These are phyloP conservation scores for Aspergillus oerlinghausenensis DNA, from an alignment of 2,329 filamentous ascomycete genomes.

Conservation along the genomic window DNA sequence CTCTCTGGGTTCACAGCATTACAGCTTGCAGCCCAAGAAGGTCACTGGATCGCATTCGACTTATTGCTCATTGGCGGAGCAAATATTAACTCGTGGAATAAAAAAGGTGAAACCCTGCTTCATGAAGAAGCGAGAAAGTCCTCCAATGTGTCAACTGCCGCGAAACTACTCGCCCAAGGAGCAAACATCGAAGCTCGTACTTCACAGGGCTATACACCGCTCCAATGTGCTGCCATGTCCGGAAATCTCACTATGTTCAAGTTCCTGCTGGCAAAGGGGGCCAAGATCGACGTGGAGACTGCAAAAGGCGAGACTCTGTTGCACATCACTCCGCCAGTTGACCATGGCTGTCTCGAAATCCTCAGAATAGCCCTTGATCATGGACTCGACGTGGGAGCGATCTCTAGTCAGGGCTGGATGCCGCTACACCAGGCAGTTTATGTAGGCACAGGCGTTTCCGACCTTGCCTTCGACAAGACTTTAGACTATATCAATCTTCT, in stretches of 20 bases:
- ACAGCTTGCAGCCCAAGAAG: conserved; percentile 20
- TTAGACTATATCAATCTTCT: conserved; percentile 21
- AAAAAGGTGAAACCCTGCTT: conserved; percentile 24
- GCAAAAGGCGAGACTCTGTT: conserved; percentile 26
- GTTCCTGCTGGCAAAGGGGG: conserved; percentile 21
- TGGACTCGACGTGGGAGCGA: conserved; percentile 13
- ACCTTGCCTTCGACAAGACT: conserved; percentile 17
- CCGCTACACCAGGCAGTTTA: conserved; percentile 24
- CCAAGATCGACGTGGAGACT: conserved; percentile 21
- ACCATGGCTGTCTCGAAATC: conserved; percentile 24
- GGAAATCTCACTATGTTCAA: conserved; percentile 27
- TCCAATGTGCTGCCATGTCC: conserved; percentile 25
- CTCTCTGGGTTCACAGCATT: conserved; percentile 20
- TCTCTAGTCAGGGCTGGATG: conserved; percentile 18
- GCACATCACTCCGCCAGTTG: conserved; percentile 23
- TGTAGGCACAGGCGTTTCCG: conserved; percentile 13
- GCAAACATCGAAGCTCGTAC: conserved; percentile 26
- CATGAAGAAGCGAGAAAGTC: conserved; percentile 21
- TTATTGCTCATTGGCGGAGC: conserved; percentile 26
- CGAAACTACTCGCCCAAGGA: conserved; percentile 21
- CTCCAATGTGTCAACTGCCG: conserved; percentile 11
- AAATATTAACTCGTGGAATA: conserved; percentile 29
- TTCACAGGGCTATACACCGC: conserved; percentile 24
- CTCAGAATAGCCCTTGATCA: conserved; percentile 12
- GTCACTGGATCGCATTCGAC: conserved; percentile 28